A percentile compares a stretch with the other conserved stretches of the same genome.
Evolutionary conservation across 768 basidiomycete genomes (phyloP).

Genomic region (Thelephora ganbajun): DNA sequence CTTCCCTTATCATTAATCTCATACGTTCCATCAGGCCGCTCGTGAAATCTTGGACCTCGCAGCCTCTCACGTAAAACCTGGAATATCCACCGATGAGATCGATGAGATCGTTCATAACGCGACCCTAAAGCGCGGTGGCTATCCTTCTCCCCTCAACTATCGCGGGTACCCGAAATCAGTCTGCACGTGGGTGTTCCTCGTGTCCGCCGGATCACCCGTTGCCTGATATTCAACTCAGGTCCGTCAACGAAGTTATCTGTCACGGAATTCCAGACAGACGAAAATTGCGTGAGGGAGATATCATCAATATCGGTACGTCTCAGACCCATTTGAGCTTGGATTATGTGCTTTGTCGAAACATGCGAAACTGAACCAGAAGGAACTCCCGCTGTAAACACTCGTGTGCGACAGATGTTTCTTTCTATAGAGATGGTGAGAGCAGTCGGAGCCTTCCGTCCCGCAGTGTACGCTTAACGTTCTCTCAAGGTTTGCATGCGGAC

Average conservation of each 20-base stretch:
- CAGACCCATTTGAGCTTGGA: neutral
- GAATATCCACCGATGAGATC: conserved; percentile 90
- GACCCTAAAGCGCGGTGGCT: conserved; percentile 77
- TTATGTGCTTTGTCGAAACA: neutral
- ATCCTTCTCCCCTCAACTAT: conserved; percentile 92
- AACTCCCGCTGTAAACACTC: neutral
- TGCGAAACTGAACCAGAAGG: too few relatives aligned
- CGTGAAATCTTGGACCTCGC: conserved; percentile 91
- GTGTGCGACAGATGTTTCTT: conserved; percentile 45
- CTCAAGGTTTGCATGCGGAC: conserved; percentile 78
- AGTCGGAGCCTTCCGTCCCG: conserved; percentile 1
- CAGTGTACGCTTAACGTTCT: neutral
- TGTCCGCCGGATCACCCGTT: neutral
- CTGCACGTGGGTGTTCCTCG: conserved; percentile 61
- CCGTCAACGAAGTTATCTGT: conserved; percentile 92
- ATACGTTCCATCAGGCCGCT: conserved; percentile 39
- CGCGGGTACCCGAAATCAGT: conserved; percentile 87
- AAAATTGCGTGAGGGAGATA: conserved; percentile 82
- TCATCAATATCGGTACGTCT: conserved; percentile 76
- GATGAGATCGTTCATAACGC: conserved; percentile 91
- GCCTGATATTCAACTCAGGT: conserved; percentile 27
- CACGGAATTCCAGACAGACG: conserved; percentile 91
- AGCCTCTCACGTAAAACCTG: conserved; percentile 76
- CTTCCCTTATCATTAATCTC: conserved; percentile 2
- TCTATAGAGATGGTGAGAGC: conserved; percentile 59